Conservation (phyloP, 2,329 filamentous ascomycete genomes). For the Tolypocladium cylindrosporum region DNA sequence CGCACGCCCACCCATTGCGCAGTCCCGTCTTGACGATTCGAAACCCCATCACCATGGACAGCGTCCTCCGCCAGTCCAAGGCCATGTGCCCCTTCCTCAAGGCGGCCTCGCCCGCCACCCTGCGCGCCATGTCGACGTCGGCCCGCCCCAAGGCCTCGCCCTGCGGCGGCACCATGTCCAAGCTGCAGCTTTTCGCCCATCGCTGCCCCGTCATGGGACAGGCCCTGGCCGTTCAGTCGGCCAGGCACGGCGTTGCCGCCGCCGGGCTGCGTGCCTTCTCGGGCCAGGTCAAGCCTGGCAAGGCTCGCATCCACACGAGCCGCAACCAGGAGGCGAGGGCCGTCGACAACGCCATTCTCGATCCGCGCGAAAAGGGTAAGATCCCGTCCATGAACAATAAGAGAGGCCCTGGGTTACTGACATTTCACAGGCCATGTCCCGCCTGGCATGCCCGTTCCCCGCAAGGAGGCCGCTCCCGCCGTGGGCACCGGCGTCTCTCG, state of each 20-base stretch:
- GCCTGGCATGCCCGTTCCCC: conserved; percentile 7
- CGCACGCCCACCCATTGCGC: neutral
- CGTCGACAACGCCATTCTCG: conserved; percentile 50
- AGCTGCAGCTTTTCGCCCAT: conserved; percentile 85
- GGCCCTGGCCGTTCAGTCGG: conserved; percentile 79
- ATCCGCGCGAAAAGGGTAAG: conserved; percentile 40
- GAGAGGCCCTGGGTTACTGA: neutral
- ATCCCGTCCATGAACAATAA: neutral
- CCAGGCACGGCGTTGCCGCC: conserved; percentile 39
- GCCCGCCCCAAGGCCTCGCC: conserved; percentile 56
- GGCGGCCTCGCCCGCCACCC: conserved; percentile 82
- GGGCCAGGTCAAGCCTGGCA: conserved; percentile 41
- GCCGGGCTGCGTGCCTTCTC: conserved; percentile 42
- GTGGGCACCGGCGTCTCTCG: conserved; percentile 11
- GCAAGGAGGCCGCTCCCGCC: conserved; percentile 7
- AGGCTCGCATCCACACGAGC: conserved; percentile 75
- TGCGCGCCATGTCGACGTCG: conserved; percentile 78
- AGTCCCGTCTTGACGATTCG: neutral
- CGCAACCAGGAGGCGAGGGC: conserved; percentile 67
- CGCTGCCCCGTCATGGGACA: conserved; percentile 99
- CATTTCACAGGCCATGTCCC: conserved; percentile 7
- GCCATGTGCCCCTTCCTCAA: conserved; percentile 96
- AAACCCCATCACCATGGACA: conserved; percentile 58
- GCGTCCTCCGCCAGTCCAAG: conserved; percentile 88
- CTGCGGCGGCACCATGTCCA: conserved; percentile 90